These are phyloP conservation scores for Tetracentron sinense DNA, from an alignment of 164 flowering plant species.

Conservation along the genomic window DNA sequence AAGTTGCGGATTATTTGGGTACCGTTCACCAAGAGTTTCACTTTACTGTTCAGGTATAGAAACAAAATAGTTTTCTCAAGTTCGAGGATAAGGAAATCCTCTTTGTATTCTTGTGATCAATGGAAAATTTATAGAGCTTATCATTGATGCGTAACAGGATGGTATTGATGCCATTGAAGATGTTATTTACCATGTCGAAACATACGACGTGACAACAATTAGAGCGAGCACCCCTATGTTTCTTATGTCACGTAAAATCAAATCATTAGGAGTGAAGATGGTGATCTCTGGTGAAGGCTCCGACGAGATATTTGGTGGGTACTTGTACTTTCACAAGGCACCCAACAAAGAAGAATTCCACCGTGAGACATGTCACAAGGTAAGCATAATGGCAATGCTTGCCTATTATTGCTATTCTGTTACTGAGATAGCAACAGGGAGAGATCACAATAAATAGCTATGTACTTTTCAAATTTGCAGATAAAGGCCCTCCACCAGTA, in stretches of 20 bases:
- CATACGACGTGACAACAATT: slow-evolving; percentile 90
- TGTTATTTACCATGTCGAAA: slow-evolving; percentile 87
- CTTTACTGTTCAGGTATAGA: slow-evolving; percentile 88
- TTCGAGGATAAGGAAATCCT: background rate
- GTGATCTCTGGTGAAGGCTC: slow-evolving; percentile 95
- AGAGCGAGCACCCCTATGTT: slow-evolving; percentile 99
- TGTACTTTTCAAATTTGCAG: slow-evolving; percentile 30
- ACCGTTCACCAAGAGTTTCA: slow-evolving; percentile 94
- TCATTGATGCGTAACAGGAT: slow-evolving; percentile 42
- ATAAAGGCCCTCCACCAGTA: slow-evolving; percentile 87
- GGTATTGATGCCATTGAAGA: slow-evolving; percentile 97
- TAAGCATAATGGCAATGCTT: slow-evolving; percentile 13
- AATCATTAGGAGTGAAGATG: slow-evolving; percentile 95
- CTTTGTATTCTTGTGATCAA: background rate
- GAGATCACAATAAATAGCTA: slow-evolving; percentile 1
- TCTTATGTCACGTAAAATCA: slow-evolving; percentile 91
- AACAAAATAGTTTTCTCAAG: background rate
- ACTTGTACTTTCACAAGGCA: slow-evolving; percentile 94
- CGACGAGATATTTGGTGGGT: slow-evolving; percentile 95
- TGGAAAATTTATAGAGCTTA: no score
- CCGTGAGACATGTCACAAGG: slow-evolving; percentile 86
- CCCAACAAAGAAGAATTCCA: slow-evolving; percentile 96
- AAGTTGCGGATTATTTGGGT: slow-evolving; percentile 92
- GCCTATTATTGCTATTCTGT: background rate
- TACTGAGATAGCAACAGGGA: background rate